Evolutionary conservation across 208 protist genomes (phyloP).

Genomic region (Leptomonas pyrrhocoris): DNA sequence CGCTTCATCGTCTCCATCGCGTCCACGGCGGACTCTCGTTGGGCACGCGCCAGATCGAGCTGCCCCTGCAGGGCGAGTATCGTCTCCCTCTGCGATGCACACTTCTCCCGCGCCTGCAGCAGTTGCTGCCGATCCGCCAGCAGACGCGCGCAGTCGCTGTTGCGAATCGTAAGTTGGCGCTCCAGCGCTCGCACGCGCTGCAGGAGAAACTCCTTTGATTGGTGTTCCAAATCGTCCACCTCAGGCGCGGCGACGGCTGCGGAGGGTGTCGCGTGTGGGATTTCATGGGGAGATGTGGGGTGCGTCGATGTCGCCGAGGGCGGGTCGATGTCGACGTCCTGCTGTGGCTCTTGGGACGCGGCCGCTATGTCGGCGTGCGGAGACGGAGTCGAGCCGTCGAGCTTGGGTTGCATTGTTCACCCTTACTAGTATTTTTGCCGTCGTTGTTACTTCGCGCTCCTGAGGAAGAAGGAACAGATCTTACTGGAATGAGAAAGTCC

Average conservation of each 20-base stretch:
- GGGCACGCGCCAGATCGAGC: constrained; percentile 38
- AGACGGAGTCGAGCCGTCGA: not conserved
- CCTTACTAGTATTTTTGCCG: too few relatives aligned
- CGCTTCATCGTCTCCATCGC: constrained; percentile 44
- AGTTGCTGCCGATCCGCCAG: constrained; percentile 53
- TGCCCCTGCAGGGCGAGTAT: constrained; percentile 47
- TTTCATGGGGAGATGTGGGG: not conserved
- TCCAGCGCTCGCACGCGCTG: constrained; percentile 59
- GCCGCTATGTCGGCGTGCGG: not conserved
- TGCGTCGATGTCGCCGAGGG: not conserved
- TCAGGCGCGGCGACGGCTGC: too few relatives aligned
- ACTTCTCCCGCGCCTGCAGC: constrained; percentile 47
- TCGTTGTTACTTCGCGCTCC: too few relatives aligned
- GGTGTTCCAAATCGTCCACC: constrained; percentile 25
- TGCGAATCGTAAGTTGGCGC: constrained; percentile 65
- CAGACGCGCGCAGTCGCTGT: constrained; percentile 57
- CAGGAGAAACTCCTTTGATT: constrained; percentile 64
- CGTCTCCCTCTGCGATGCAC: constrained; percentile 63
- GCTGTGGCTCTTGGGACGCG: not conserved
- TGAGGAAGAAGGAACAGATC: too few relatives aligned
- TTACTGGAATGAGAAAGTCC: not conserved
- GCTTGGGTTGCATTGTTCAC: not conserved
- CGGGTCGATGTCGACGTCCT: constrained; percentile 4
- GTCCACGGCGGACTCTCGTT: constrained; percentile 53
- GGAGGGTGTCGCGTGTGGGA: too few relatives aligned